Conservation (phyloP, 2,329 filamentous ascomycete species). For the Colletotrichum sp. region DNA sequence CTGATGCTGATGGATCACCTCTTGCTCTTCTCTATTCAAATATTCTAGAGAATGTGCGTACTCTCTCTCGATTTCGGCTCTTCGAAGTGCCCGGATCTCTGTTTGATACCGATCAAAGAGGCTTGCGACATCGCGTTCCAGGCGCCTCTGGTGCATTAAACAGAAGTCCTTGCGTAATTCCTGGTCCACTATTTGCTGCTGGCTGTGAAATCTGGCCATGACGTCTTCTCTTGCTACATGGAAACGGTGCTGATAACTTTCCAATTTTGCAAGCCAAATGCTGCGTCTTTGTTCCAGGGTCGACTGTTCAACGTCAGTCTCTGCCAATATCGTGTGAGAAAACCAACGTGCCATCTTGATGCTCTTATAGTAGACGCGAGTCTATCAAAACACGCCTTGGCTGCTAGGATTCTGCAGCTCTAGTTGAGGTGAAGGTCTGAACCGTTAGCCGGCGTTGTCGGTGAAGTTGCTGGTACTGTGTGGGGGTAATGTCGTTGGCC, state of each 20-base stretch:
- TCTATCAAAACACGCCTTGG: neutral
- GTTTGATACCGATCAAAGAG: too few species aligned
- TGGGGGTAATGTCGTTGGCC: too few species aligned
- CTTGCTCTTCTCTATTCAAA: too few species aligned
- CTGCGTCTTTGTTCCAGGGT: neutral
- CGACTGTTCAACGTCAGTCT: neutral
- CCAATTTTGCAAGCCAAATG: neutral
- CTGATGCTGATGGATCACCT: too few species aligned
- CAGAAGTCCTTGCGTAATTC: neutral
- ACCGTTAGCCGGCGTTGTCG: neutral
- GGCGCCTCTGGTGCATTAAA: neutral
- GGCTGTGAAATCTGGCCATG: neutral
- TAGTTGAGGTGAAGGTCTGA: neutral
- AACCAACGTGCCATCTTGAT: neutral
- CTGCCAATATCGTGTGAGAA: accelerated
- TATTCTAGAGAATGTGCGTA: too few species aligned
- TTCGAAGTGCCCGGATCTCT: too few species aligned
- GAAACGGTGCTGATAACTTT: neutral
- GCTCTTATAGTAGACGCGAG: neutral
- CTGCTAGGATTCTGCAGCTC: neutral
- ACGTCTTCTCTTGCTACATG: neutral
- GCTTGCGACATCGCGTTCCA: too few species aligned
- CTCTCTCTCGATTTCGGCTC: too few species aligned
- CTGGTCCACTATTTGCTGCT: neutral
- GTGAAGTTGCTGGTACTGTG: neutral